Evolutionary conservation across 179 eudicot species (phyloP).

Genomic region (Actinidia arguta): DNA sequence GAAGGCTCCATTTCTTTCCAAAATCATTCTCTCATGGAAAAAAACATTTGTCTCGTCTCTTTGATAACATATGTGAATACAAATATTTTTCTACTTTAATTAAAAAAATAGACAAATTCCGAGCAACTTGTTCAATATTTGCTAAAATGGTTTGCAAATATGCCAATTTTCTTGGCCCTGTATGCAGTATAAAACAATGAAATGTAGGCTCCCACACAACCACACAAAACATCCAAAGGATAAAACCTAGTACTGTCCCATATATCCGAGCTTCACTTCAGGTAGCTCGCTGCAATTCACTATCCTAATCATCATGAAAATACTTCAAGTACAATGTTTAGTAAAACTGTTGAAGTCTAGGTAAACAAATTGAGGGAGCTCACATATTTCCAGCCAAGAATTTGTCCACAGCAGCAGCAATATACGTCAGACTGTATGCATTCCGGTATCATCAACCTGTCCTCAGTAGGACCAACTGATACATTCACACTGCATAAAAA

Average conservation of each 20-base stretch:
- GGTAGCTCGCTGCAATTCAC: background rate
- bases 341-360: background rate
- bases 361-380: conserved; percentile 22
- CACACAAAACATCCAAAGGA: background rate
- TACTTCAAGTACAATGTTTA: background rate
- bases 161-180: background rate
- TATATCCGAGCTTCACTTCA: background rate
- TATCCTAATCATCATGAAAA: background rate
- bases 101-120: background rate
- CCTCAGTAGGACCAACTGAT: conserved; percentile 71
- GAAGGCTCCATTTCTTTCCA: background rate
- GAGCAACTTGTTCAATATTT: background rate
- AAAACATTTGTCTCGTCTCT: background rate
- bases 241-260: background rate
- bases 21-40: background rate
- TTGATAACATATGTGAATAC: background rate
- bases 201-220: background rate
- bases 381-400: conserved; percentile 98
- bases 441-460: conserved; percentile 88
- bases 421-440: conserved; percentile 89
- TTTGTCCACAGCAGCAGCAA: conserved; percentile 89
- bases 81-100: background rate
- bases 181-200: background rate
- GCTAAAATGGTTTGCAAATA: background rate
- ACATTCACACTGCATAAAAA: conserved; percentile 68